Conservation (phyloP, 2,329 filamentous ascomycete genomes). For the Leptographium galeiforme region DNA sequence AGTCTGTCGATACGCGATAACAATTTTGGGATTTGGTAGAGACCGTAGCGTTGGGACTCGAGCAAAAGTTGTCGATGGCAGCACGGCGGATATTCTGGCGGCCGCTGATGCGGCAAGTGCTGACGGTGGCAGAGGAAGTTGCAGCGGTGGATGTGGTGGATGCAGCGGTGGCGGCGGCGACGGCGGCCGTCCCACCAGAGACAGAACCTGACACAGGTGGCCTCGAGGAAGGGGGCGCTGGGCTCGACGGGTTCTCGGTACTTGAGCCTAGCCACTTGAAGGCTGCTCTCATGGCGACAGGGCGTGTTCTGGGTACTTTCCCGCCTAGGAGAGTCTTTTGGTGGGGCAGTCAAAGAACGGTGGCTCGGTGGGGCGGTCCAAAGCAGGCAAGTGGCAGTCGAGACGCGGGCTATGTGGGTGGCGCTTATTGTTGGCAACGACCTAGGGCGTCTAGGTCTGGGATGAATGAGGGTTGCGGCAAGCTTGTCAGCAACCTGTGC, state of each 20-base stretch:
- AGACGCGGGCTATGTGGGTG: neutral
- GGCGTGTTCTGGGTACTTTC: conserved; percentile 1
- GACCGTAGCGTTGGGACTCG: conserved; percentile 8
- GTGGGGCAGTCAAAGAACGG: neutral
- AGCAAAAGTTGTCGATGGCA: neutral
- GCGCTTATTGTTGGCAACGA: conserved; percentile 3
- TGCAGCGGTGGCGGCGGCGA: neutral
- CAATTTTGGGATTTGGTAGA: conserved; percentile 19
- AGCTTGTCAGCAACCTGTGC: neutral
- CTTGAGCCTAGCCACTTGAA: conserved; percentile 9
- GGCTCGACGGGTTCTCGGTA: conserved; percentile 10
- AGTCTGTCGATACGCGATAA: conserved; percentile 23
- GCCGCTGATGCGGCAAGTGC: neutral
- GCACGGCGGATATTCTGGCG: neutral
- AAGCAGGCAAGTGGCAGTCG: neutral
- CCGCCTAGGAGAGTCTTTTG: neutral
- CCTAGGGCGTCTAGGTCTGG: neutral
- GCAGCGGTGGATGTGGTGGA: conserved; percentile 1
- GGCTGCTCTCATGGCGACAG: conserved; percentile 2
- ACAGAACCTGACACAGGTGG: neutral
- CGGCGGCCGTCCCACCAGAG: neutral
- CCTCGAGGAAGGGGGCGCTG: conserved; percentile 1
- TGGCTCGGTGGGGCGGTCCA: neutral
- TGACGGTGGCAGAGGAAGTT: conserved; percentile 1
- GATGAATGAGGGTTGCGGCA: neutral